phyloP scores from a whole-genome alignment of 148 eudicot species.

The Silene uniflora region DNA sequence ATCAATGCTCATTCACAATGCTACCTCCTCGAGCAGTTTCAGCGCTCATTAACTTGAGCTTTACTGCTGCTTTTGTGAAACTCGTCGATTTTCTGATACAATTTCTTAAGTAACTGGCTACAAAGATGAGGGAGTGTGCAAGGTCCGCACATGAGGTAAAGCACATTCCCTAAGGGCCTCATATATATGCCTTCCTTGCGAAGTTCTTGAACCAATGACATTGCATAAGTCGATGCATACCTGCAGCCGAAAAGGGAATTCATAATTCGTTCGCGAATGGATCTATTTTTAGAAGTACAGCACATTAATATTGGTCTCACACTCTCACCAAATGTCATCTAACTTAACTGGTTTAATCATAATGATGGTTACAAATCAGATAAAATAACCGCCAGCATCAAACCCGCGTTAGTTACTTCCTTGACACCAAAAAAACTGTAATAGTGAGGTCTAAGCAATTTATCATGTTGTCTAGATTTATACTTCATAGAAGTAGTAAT shows the following conservation, averaged over 20 bases:
- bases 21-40: background rate
- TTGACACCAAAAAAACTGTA: too few species aligned
- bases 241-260: constrained; percentile 31
- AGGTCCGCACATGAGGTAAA: constrained; percentile 95
- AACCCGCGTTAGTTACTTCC: too few species aligned
- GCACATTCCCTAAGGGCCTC: constrained; percentile 90
- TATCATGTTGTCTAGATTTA: too few species aligned
- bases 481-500: too few species aligned
- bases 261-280: background rate
- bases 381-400: too few species aligned
- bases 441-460: too few species aligned
- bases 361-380: too few species aligned
- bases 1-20: background rate
- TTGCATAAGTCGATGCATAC: constrained; percentile 70
- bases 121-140: constrained; percentile 62
- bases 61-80: constrained; percentile 30
- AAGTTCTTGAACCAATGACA: constrained; percentile 54
- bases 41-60: background rate
- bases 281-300: background rate
- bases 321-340: background rate
- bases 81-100: constrained; percentile 61
- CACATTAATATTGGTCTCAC: background rate
- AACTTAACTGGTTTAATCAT: too few species aligned
- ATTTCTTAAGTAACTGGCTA: constrained; percentile 40
- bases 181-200: constrained; percentile 72